phyloP scores from a whole-genome alignment of 2,329 filamentous ascomycete species.

The Chaetomiaceae sp. region DNA sequence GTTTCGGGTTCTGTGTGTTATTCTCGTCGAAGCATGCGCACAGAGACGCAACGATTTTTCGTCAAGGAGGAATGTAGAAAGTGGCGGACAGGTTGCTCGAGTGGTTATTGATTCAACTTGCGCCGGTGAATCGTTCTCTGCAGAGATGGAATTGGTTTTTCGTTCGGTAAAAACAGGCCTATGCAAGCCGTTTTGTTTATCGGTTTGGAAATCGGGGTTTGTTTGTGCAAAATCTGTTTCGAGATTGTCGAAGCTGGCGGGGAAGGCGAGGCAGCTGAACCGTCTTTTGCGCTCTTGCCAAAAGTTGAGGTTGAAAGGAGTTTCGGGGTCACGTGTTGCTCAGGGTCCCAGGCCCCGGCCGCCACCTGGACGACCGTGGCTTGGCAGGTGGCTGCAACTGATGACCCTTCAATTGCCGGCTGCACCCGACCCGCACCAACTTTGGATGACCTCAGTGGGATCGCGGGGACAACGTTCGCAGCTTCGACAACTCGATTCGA shows the following conservation, averaged over 20 bases:
- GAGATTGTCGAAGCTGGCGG: slow-evolving; percentile 11
- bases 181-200: neutral
- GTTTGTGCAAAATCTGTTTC: slow-evolving; percentile 3
- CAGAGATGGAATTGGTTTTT: neutral
- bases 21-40: slow-evolving; percentile 4
- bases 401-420: too few species aligned
- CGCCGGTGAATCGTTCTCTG: neutral
- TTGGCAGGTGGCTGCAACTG: too few species aligned
- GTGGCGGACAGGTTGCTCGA: neutral
- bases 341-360: neutral
- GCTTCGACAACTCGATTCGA: neutral
- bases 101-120: neutral
- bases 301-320: slow-evolving; percentile 7
- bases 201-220: neutral
- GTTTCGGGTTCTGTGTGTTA: neutral
- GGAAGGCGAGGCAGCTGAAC: slow-evolving; percentile 14
- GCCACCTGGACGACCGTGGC: too few species aligned
- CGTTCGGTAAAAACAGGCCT: neutral
- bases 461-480: neutral
- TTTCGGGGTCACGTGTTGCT: slow-evolving; percentile 16
- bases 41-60: neutral
- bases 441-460: too few species aligned
- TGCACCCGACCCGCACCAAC: too few species aligned
- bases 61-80: neutral
- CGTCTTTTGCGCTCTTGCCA: slow-evolving; percentile 11